Base-by-base conservation (phyloP, 2,329 filamentous ascomycete genomes). In the Aspergillus versicolor region DNA sequence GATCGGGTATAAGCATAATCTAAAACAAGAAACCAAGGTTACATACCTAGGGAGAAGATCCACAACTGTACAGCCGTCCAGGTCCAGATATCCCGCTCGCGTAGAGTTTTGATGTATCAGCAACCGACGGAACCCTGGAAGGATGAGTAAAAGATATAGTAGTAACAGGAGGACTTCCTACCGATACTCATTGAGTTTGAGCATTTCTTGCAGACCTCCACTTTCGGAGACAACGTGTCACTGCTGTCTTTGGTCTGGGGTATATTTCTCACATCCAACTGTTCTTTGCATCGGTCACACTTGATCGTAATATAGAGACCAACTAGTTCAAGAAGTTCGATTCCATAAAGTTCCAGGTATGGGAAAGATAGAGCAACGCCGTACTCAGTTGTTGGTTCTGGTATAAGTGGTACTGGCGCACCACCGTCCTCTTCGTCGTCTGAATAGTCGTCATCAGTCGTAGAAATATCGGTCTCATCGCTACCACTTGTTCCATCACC, bases 351-450 rank as follows among this genome's bases (percentile, higher is more conserved):
- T 66, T 93, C 89, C 57, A 94, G 77, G 24, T 83, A 86, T 0
- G 91, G 91, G 65, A 94, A 91, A 0, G 88, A 91, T 7, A 95
- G 79, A 53, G 89, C 84, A n/a, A 90, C 88, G 22, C 90, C 90
- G 52, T 82, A 80, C 66, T 91, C 89, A 2, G 79, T 71, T 1
- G 77, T 77, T 24, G 76, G 74, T 3, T 75, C 70, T 6, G 72
- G 57, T n/a, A 68, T 52, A 30, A 64, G 62, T 34, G 71, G 68
- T n/a, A 75, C 64, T 40, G 65, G 67, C 3, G 69, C 73, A 38
- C 74, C 78, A 3, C 75, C 74, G 24, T 68, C 70, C 63, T 73
- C 73, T 3, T 74, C 70, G 19, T 80, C 78, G 42, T 81, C 70
- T 3, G 76, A 75, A 2, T 69, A 71, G 21, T 70, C 66, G 4